Evolutionary conservation across 2,329 filamentous ascomycete genomes (phyloP), one percentile per base, ranked within the genome.

Genomic region (Achaetomium macrosporum): DNA sequence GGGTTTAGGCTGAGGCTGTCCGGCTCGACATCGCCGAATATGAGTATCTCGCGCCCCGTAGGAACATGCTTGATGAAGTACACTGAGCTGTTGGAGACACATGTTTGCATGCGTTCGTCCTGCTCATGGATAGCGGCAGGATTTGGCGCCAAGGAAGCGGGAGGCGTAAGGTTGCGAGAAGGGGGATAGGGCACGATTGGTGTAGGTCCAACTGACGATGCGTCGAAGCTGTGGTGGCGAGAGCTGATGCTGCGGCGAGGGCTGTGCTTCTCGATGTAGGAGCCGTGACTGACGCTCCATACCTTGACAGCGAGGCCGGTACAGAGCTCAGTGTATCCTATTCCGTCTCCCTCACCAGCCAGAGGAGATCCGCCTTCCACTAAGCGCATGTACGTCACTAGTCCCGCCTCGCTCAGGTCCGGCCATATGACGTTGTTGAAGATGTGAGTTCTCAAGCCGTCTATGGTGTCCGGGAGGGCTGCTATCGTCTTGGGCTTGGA

Each of bases 381-480:
- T 10, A 99, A 76, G 15, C 93, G 82, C 67, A 90, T 85, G 62
- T 95, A 97, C 0, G 90, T 96, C 33, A 99, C 83, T 29, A 99
- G 78, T 0, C 93, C 93, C 4, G 91, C 91, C 64, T 99, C 92
- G 0, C 90, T 95, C 37, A 99, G 73, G 61, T 99, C 99, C 0
- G 93, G 93, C 93, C 93, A 99, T 50, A 97, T 95, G 53, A 96
- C 75, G 64, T 96, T 95, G 70, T 99, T 99, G 75, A 99, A 99
- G 55, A 99, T 89, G 69, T 99, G 91, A 0, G 77, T 83, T 68
- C 96, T 97, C 69, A 99, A 85, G 0, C 92, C 91, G 42, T 89
- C 79, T 47, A 99, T 91, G n/a, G 92, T 95, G 29, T 83, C 85
- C 0, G 91, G 90, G 4, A 97, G 73, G 0, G 88, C 92, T 1